These are phyloP conservation scores for Podospora appendiculata DNA, from an alignment of 495 filamentous ascomycete genomes.

Conservation along the genomic window DNA sequence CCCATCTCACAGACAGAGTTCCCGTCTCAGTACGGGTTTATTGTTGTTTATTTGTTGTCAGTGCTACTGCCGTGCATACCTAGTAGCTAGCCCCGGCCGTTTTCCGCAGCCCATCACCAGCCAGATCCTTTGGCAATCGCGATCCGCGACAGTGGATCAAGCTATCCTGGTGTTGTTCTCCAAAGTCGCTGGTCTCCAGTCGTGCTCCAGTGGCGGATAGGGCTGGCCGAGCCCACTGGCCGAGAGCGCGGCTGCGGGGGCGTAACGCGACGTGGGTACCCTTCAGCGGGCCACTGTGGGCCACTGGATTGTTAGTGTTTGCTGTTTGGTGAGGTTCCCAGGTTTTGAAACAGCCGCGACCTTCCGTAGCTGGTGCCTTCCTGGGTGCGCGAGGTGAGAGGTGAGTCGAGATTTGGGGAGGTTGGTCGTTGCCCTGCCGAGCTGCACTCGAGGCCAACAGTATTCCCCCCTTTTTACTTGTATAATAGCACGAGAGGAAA, in stretches of 20 bases:
- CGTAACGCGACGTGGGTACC: slow-evolving; percentile 3
- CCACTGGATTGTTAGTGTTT: slow-evolving; percentile 1
- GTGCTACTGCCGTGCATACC: no score
- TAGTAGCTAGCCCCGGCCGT: neutral
- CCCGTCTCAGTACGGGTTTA: no score
- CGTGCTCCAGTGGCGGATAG: neutral
- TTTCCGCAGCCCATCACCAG: slow-evolving; percentile 3
- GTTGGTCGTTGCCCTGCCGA: no score
- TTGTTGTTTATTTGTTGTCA: slow-evolving; percentile 14
- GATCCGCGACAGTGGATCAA: neutral
- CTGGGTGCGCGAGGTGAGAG: no score
- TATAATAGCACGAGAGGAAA: no score
- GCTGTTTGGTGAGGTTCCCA: neutral
- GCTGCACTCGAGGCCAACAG: no score
- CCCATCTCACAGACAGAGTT: no score
- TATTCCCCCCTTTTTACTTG: no score
- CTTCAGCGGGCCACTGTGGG: neutral
- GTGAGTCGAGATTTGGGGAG: no score
- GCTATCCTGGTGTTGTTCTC: slow-evolving; percentile 1
- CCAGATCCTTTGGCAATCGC: slow-evolving; percentile 3
- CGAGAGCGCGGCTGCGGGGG: slow-evolving; percentile 1
- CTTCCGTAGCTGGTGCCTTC: neutral
- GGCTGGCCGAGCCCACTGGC: slow-evolving; percentile 5
- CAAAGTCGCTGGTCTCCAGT: neutral
- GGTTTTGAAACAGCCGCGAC: neutral